Conservation (phyloP, 345 rosid species). For the Psidium guajava region DNA sequence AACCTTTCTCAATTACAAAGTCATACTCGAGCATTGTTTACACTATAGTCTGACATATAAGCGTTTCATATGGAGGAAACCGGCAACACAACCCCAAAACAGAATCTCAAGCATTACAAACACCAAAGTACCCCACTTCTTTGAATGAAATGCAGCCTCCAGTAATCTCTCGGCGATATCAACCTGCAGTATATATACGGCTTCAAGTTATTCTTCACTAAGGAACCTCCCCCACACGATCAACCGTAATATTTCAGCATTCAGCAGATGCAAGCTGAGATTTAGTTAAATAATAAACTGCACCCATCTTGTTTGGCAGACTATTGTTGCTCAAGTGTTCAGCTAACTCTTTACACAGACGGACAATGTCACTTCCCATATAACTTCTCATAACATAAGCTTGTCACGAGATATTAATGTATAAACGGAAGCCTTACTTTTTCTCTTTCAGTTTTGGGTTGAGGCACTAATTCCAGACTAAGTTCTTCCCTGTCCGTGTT, state of each 20-base stretch:
- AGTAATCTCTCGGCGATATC: constrained; percentile 21
- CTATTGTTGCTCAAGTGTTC: neutral
- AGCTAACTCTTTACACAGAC: neutral
- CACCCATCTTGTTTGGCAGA: neutral
- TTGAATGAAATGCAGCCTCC: constrained; percentile 21
- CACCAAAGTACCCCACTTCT: constrained; percentile 36
- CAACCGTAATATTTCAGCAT: neutral
- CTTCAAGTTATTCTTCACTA: neutral
- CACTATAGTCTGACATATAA: constrained; percentile 24
- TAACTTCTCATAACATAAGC: neutral
- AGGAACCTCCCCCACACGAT: neutral
- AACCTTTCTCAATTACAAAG: neutral
- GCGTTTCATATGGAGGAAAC: constrained; percentile 32
- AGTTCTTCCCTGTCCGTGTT: neutral
- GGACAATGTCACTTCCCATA: neutral
- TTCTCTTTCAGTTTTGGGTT: neutral
- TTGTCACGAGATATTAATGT: neutral
- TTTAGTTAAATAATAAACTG: neutral
- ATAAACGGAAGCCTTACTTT: neutral
- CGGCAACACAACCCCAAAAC: constrained; percentile 40
- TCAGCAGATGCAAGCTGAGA: neutral
- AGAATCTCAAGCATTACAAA: constrained; percentile 38
- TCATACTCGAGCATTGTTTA: neutral
- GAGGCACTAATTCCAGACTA: neutral
- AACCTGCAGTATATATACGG: constrained; percentile 15